Conservation (phyloP, 2,329 filamentous ascomycete genomes). For the Claviceps digitariae region DNA sequence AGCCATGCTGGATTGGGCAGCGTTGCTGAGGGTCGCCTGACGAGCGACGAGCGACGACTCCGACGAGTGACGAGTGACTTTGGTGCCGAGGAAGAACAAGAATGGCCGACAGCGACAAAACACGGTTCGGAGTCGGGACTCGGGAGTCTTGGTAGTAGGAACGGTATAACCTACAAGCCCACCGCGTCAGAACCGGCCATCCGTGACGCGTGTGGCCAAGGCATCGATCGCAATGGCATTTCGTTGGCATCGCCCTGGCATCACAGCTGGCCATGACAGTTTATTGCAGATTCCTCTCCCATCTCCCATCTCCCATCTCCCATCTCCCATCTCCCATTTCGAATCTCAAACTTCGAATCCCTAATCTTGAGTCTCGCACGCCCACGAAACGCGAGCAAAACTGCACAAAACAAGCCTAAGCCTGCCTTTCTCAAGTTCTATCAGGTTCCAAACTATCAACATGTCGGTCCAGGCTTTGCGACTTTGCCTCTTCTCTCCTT, state of each 20-base stretch:
- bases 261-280: not conserved
- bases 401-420: not conserved
- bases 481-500: not conserved
- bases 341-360: not conserved
- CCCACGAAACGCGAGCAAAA: not conserved
- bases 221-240: not conserved
- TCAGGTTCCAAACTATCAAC: not conserved
- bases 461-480: not conserved
- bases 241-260: not conserved
- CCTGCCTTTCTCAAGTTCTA: not conserved
- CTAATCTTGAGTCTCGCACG: not conserved
- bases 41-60: too few species aligned
- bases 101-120: not conserved
- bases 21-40: not conserved
- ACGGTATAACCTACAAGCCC: not conserved
- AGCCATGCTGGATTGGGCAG: not conserved
- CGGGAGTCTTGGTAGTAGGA: not conserved
- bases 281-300: not conserved
- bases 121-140: not conserved
- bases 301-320: not conserved
- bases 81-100: not conserved
- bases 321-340: not conserved
- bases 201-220: not conserved
- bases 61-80: not conserved
- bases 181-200: not conserved